These are phyloP conservation scores for Bertia moriformis DNA, from an alignment of 2,329 filamentous ascomycete genomes.

Conservation along the genomic window DNA sequence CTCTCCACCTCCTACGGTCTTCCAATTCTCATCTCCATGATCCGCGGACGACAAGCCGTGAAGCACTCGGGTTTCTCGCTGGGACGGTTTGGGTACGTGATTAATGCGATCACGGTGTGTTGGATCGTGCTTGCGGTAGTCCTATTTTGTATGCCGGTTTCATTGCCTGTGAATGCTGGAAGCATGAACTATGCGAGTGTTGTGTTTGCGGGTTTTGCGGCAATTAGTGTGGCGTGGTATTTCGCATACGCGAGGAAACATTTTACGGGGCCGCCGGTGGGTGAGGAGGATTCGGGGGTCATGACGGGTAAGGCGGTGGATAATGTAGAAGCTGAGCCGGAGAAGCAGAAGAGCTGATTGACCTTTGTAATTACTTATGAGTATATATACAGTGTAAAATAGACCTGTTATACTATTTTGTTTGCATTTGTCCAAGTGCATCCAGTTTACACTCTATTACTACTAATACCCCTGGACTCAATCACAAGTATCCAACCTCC, in stretches of 20 bases:
- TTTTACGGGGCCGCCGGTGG: conserved; percentile 40
- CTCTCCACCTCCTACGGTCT: conserved; percentile 63
- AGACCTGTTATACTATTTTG: no score
- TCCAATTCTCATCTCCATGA: conserved; percentile 57
- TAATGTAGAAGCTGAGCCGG: background rate
- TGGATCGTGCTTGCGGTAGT: conserved; percentile 61
- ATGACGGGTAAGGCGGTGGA: background rate
- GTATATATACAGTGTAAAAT: no score
- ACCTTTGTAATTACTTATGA: background rate
- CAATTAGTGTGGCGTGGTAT: conserved; percentile 48
- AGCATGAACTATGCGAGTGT: conserved; percentile 56
- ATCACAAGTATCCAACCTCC: conserved; percentile 1
- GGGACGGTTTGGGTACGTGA: conserved; percentile 50
- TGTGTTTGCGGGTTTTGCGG: conserved; percentile 48
- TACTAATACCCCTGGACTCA: no score
- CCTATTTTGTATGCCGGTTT: conserved; percentile 63
- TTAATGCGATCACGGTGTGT: conserved; percentile 52
- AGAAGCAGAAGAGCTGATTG: background rate
- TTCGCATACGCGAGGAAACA: conserved; percentile 45
- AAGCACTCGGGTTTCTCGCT: conserved; percentile 52
- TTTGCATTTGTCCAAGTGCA: no score
- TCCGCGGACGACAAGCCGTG: conserved; percentile 54
- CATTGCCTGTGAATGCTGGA: conserved; percentile 36
- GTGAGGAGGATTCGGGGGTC: background rate
- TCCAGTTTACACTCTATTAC: no score